Evolutionary conservation across 140 eudicot species (phyloP), one percentile per base, ranked within the genome.

Genomic region (Senecio squalidus): DNA sequence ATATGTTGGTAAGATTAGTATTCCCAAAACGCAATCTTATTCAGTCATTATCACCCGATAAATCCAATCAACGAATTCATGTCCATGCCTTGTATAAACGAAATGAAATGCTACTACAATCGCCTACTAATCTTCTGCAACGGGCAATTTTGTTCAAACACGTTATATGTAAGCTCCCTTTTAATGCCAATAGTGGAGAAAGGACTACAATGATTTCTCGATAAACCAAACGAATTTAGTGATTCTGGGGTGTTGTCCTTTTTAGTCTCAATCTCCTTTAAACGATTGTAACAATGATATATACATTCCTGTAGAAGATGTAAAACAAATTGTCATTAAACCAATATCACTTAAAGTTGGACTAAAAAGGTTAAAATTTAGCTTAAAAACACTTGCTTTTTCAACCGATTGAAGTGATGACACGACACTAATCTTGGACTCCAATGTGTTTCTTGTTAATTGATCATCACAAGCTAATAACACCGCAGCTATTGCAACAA

Each of bases 401-500:
- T 84, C 88, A 2, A 61, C 58, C 63, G 85, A 68, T 18, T 74
- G 77, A 76, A 78, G 62, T 39, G 84, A 69, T 51, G 81, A 59
- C 27, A 88, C 58, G n/a, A 53, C 62, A 71, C 73, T 70, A 52
- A 79, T 66, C 75, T 81, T 88, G 55, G 54, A 60, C 62, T 79
- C 90, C 75, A 84, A 5, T 58, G 62, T 50, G 51, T 68, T 66
- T 28, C 59, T 66, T 39, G 80, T 74, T 50, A 79, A 69, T 18
- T 72, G 76, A 68, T 69, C 63, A 72, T 74, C 85, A 38, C 56
- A 74, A 60, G 92, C 88, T 52, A 85, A 76, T 23, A 88, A 72
- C 29, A 80, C 84, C 2, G 91, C 88, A 14, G 92, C 84, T 17
- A 82, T 79, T 40, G 97, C 97, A 59, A 84, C 58, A 54, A 84